Conservation (phyloP, 768 basidiomycete species). For the Termitomyces sp. region DNA sequence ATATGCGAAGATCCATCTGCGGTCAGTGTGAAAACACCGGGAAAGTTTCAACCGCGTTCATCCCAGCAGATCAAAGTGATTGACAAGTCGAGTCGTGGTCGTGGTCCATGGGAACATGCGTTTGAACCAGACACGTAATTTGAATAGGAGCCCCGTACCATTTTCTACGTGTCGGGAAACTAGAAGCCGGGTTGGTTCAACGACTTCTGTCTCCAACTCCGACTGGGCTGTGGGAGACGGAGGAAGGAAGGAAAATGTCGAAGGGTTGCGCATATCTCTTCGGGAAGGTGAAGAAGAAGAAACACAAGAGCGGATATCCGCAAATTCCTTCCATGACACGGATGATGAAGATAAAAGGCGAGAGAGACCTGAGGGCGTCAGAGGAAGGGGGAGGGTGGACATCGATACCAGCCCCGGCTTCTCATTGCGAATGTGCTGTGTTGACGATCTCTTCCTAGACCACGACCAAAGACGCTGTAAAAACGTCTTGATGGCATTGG, state of each 20-base stretch:
- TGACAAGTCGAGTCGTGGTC: background rate
- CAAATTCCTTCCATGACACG: background rate
- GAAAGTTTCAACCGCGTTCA: background rate
- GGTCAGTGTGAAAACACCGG: background rate
- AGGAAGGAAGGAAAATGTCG: no score
- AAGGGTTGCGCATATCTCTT: background rate
- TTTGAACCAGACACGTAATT: background rate
- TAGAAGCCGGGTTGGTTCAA: background rate
- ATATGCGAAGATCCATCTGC: no score
- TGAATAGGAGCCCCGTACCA: background rate
- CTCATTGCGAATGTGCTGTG: background rate
- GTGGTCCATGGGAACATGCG: background rate
- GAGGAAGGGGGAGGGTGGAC: background rate
- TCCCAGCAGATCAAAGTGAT: background rate
- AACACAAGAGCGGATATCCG: no score
- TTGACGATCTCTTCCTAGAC: background rate
- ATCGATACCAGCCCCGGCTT: background rate
- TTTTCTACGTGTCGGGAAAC: background rate
- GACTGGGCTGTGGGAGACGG: no score
- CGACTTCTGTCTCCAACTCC: no score
- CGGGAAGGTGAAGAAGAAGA: no score
- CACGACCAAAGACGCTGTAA: background rate
- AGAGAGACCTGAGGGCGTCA: background rate
- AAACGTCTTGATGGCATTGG: background rate
- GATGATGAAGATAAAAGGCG: background rate